phyloP scores from a whole-genome alignment of 257 asterid genomes.

The Salvia rosmarinus region DNA sequence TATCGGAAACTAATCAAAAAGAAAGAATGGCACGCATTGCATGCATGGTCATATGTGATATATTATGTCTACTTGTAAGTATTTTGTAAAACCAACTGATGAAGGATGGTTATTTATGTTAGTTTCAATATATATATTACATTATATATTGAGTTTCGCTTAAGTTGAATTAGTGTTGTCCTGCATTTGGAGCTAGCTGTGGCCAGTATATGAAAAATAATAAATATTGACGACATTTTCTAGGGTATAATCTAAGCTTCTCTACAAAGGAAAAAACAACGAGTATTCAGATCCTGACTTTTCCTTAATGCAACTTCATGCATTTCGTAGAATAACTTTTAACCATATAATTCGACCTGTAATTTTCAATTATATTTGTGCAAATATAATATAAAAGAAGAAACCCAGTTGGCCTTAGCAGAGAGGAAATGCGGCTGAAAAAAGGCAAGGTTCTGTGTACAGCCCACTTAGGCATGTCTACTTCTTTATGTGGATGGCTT shows the following conservation, averaged over 20 bases:
- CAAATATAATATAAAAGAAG: constrained; percentile 33
- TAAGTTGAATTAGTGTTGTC: background rate
- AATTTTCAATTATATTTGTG: constrained; percentile 3
- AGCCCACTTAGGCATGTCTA: constrained; percentile 51
- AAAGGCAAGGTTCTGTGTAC: constrained; percentile 50
- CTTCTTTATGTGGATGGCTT: constrained; percentile 51
- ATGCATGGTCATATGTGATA: background rate
- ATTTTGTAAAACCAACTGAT: constrained; percentile 9
- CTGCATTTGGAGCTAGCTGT: background rate
- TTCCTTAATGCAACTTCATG: too few relatives aligned
- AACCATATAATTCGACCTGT: too few relatives aligned
- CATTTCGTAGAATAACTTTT: too few relatives aligned
- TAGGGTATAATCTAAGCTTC: too few relatives aligned
- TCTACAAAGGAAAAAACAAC: too few relatives aligned
- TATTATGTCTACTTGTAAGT: constrained; percentile 30
- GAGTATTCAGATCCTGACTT: too few relatives aligned
- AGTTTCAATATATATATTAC: too few relatives aligned
- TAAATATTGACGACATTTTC: too few relatives aligned
- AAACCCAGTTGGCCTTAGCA: too few relatives aligned
- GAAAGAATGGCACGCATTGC: background rate
- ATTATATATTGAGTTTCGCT: too few relatives aligned
- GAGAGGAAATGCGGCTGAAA: constrained; percentile 33
- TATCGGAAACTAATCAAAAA: constrained; percentile 16
- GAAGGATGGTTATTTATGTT: too few relatives aligned
- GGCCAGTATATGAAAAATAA: too few relatives aligned